A percentile compares a stretch with the other conserved stretches of the same genome.
Evolutionary conservation across 2,329 filamentous ascomycete species (phyloP).

Genomic region (Exophiala viscosa): DNA sequence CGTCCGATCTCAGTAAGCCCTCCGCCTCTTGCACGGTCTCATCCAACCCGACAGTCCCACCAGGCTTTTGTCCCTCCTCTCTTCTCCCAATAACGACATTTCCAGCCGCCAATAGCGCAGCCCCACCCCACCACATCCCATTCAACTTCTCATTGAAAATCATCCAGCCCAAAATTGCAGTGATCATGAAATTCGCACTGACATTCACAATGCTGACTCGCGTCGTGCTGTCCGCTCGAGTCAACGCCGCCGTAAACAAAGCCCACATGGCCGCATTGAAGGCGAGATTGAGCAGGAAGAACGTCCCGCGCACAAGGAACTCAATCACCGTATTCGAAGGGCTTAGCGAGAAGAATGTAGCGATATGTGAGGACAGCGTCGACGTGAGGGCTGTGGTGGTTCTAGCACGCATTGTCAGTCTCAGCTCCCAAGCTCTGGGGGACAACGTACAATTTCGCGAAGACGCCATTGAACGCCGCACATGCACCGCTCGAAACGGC

Average conservation of each 20-base stretch:
- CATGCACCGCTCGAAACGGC: constrained; percentile 60
- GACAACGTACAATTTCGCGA: constrained; percentile 58
- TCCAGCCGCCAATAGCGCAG: constrained; percentile 56
- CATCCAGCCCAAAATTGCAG: constrained; percentile 55
- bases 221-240: constrained; percentile 57
- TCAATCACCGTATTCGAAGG: constrained; percentile 46
- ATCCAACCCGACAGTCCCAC: constrained; percentile 14
- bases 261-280: constrained; percentile 65
- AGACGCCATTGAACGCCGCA: constrained; percentile 63
- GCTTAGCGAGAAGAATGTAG: constrained; percentile 43
- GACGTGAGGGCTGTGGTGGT: constrained; percentile 60
- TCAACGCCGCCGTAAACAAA: constrained; percentile 60
- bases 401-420: constrained; percentile 33
- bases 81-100: constrained; percentile 61
- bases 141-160: constrained; percentile 57
- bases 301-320: constrained; percentile 46
- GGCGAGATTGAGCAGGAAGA: constrained; percentile 58
- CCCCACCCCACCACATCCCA: constrained; percentile 60
- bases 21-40: constrained; percentile 16
- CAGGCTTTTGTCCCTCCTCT: constrained; percentile 37
- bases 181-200: constrained; percentile 60
- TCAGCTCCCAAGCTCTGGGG: background rate
- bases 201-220: constrained; percentile 64
- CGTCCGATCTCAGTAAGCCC: constrained; percentile 10
- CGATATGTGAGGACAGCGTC: constrained; percentile 47